phyloP scores from a whole-genome alignment of 352 stramenopile species.

The Elongisporangium prolatum region DNA sequence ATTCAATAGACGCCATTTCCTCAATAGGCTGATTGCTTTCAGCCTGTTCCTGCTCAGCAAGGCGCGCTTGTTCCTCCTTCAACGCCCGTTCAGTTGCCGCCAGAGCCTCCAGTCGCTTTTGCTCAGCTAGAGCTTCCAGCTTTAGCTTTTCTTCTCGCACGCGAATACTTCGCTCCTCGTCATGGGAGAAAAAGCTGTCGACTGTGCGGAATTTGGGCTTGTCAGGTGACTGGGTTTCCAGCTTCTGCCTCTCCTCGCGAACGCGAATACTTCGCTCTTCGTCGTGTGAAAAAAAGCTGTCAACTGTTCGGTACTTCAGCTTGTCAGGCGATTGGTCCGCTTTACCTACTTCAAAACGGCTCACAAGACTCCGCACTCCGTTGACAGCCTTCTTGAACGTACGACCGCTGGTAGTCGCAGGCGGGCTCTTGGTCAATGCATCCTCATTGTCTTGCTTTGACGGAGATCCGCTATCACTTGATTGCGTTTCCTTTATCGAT shows the following conservation, averaged over 20 bases:
- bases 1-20: background rate
- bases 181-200: conserved; percentile 12
- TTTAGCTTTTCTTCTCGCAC: conserved; percentile 33
- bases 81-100: background rate
- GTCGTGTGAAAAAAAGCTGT: conserved; percentile 25
- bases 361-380: conserved; percentile 25
- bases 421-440: background rate
- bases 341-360: conserved; percentile 29
- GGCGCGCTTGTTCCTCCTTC: background rate
- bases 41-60: background rate
- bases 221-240: conserved; percentile 17
- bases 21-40: background rate
- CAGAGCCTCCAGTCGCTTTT: conserved; percentile 11
- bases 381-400: background rate
- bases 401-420: background rate
- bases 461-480: background rate
- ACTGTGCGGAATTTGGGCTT: conserved; percentile 15
- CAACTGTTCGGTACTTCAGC: conserved; percentile 32
- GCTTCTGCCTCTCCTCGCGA: background rate
- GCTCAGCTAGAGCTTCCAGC: conserved; percentile 15
- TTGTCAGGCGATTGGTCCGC: conserved; percentile 26
- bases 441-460: background rate
- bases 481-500: background rate
- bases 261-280: background rate
- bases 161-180: conserved; percentile 29